Base-by-base conservation (phyloP, 169 alveolate species). In the Neospora caninum region DNA sequence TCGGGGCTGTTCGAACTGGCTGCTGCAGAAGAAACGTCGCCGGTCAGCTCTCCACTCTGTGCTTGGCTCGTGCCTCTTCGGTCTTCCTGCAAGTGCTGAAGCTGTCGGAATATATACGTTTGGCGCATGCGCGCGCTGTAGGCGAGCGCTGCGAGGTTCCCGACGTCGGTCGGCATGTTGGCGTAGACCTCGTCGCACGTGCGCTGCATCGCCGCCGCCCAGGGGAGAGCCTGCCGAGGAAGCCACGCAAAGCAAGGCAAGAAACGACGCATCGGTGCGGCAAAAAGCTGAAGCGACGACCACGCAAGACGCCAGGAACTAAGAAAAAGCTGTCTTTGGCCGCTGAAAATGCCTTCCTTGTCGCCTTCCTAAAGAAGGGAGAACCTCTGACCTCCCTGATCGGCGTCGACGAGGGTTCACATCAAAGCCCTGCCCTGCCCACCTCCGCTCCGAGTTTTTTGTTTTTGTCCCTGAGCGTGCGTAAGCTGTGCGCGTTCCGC, bases 131-230 rank as follows among this genome's bases (percentile, higher is more conserved):
- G 89, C 41, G 64, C 67, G 67, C 89, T 82, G 89, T 36, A 82
- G 34, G 89, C 89, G 16, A 82, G 89, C 22, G 38, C 41, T 31
- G 89, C 89, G 38, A 82, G 64, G 39, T 41, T 36, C 69, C 18
- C 69, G 42, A 82, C 89, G 38, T 36, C 69, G 39, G 64, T 38
- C 16, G 67, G 67, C 69, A 82, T 82, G 89, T 43, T 22, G 41
- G 89, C 53, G 67, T 82, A 82, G 43, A 82, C 89, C 43, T 82
- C 89, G 41, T 82, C 89, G 89, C 89, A 82, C 16, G 89, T 82
- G 67, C 67, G n/a, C 89, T 82, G 89, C 89, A 82, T 82, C 67
- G 41, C 34, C 89, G 89, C 43, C 38, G 89, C 89, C 89, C 89
- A 82, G 36, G 89, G 89, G 2, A 82, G 41, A 2, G 89, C 58